Conservation (phyloP, 75 land plant genomes). For the Pseudotsuga menziesii region DNA sequence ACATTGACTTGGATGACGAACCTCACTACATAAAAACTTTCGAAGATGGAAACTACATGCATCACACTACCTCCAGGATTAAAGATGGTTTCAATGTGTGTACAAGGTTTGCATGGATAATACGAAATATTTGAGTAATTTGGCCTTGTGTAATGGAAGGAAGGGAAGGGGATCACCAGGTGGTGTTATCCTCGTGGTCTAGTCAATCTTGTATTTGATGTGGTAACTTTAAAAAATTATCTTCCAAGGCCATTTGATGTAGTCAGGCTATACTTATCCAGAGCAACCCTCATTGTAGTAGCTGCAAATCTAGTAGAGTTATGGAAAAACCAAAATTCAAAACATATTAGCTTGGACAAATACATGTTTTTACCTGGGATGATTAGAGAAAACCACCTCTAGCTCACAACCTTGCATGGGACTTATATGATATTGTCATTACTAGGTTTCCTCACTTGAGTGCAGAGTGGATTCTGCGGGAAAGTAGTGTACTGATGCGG, state of each 20-base stretch:
- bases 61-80: constrained; percentile 35
- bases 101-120: constrained; percentile 28
- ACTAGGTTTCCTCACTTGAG: constrained; percentile 84
- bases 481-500: constrained; percentile 68
- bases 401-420: constrained; percentile 91
- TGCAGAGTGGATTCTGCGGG: constrained; percentile 83
- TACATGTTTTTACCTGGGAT: constrained; percentile 64
- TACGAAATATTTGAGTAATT: constrained; percentile 62
- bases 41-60: constrained; percentile 61
- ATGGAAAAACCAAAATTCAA: constrained; percentile 82
- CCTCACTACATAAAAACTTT: constrained; percentile 44
- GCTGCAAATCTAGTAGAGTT: constrained; percentile 91
- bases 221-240: constrained; percentile 59
- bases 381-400: constrained; percentile 64
- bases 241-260: constrained; percentile 68
- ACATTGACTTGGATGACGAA: constrained; percentile 75
- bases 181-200: constrained; percentile 78
- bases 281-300: constrained; percentile 85
- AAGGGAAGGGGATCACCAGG: constrained; percentile 42
- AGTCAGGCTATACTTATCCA: constrained; percentile 72
- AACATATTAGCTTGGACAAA: constrained; percentile 80
- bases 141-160: constrained; percentile 57
- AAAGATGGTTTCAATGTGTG: constrained; percentile 3
- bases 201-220: constrained; percentile 62
- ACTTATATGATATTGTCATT: constrained; percentile 89